Percentiles rank a stretch among this genome's conserved stretches.
Conservation (phyloP, 1,284 basidiomycete genomes). For the Phylloboletellus chloephorus region DNA sequence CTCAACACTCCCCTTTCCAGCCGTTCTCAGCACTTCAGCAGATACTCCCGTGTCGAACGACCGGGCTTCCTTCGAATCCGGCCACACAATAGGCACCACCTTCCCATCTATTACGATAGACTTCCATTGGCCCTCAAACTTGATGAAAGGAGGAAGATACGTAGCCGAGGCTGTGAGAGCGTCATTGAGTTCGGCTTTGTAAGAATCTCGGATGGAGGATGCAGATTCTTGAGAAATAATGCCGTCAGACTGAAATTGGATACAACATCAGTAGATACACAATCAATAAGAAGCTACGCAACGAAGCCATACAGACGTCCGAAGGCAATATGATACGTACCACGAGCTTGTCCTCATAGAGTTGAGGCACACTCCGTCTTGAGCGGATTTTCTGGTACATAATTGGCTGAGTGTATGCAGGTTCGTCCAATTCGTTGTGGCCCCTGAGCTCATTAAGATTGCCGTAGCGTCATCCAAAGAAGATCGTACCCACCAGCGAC, state of each 20-base stretch:
- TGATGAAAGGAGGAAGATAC: conserved; percentile 47
- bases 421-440: conserved; percentile 89
- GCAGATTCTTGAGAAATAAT: conserved; percentile 50
- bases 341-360: conserved; percentile 76
- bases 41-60: conserved; percentile 69
- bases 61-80: conserved; percentile 48
- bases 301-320: not conserved
- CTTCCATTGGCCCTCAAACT: conserved; percentile 63
- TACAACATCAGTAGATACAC: not conserved
- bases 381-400: conserved; percentile 85
- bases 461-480: not conserved
- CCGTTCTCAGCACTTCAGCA: conserved; percentile 43
- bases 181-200: conserved; percentile 58
- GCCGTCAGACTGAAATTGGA: conserved; percentile 44
- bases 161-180: conserved; percentile 49
- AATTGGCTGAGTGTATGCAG: conserved; percentile 81
- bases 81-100: conserved; percentile 59
- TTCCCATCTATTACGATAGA: conserved; percentile 12
- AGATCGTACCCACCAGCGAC: conserved; percentile 55
- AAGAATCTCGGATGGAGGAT: conserved; percentile 44
- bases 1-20: conserved; percentile 67
- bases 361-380: conserved; percentile 69
- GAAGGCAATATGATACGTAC: conserved; percentile 38
- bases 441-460: conserved; percentile 40
- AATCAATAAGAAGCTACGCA: not conserved